Evolutionary conservation across 805 yeast genomes (phyloP), one percentile per base, ranked within the genome.

Genomic region (Starmera caribaea): DNA sequence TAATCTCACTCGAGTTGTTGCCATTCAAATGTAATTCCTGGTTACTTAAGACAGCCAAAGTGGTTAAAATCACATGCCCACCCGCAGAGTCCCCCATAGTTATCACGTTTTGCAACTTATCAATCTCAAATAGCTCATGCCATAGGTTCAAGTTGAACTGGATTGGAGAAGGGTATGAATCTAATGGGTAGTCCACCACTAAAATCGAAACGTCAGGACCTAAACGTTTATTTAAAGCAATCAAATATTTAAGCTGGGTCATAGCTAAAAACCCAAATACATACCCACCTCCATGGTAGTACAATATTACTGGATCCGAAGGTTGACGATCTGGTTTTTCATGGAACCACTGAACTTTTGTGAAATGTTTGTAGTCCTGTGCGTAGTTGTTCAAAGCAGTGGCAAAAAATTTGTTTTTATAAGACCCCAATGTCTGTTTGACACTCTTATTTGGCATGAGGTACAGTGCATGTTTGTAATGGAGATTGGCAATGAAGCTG

Each of bases 21-120:
- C 16, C 5, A 15, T 16, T 13, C 10, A 16, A 12, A 17, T 36
- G 17, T 10, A 17, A 17, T 16, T 32, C 14, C 14, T 13, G 26
- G 13, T 16, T 17, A 8, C 6, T 7, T 16, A 32, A 17, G 4
- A 32, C 5, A 3, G 24, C 35, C 5, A 38, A 3, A 6, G 36
- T 32, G 3, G n/a, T 5, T 17, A 38, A 17, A 5, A 38, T 38
- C 8, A 38, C 14, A 38, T 38, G 36, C 16, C 12, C 36, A 16
- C 40, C 40, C 4, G 40, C 36, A 8, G 40, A 38, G 14, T 38
- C 40, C 12, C 40, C 40, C 36, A 38, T 38, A 11, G 27, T 27
- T 5, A 33, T 38, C 3, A 38, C 27, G 17, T 38, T 38, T 21
- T 16, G 12, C 12, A 37, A 26, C 13, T 14, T 14, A 30, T 16